phyloP scores from a whole-genome alignment of 2,329 filamentous ascomycete species.

The Phialocephala sp. region DNA sequence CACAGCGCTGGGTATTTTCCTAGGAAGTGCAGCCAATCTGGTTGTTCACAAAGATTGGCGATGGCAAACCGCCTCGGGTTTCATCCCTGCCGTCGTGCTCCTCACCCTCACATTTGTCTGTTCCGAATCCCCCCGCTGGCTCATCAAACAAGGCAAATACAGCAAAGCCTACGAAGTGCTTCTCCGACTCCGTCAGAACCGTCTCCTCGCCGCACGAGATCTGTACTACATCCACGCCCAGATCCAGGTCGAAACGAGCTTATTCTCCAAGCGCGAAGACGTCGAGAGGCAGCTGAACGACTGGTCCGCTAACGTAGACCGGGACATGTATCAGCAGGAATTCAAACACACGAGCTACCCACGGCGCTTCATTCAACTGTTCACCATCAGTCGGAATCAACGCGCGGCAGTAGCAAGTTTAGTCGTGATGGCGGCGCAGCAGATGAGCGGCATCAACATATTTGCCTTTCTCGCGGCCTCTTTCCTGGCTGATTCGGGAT shows the following conservation, averaged over 20 bases:
- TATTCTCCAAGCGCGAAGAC: neutral
- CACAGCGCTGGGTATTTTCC: slow-evolving; percentile 65
- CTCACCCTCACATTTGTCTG: slow-evolving; percentile 66
- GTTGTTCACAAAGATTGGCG: slow-evolving; percentile 61
- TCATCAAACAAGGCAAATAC: slow-evolving; percentile 55
- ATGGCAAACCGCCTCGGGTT: slow-evolving; percentile 64
- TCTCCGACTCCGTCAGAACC: slow-evolving; percentile 59
- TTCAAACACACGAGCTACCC: slow-evolving; percentile 8
- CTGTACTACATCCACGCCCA: slow-evolving; percentile 58
- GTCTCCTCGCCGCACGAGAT: slow-evolving; percentile 64
- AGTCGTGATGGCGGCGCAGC: neutral
- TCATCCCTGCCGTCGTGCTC: slow-evolving; percentile 63
- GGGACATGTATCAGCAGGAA: slow-evolving; percentile 6
- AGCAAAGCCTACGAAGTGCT: slow-evolving; percentile 60
- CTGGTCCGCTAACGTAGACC: slow-evolving; percentile 3
- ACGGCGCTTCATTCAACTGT: neutral
- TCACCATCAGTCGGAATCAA: neutral
- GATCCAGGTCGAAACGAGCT: slow-evolving; percentile 2
- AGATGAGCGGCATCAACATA: slow-evolving; percentile 1
- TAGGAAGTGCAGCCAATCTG: slow-evolving; percentile 48
- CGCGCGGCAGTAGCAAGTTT: neutral
- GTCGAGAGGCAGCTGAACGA: slow-evolving; percentile 3
- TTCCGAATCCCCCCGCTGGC: slow-evolving; percentile 66
- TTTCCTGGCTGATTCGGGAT: slow-evolving; percentile 5
- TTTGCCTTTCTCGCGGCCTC: slow-evolving; percentile 1